These are phyloP conservation scores for Fusarium sp. DNA, from an alignment of 2,329 filamentous ascomycete species.

Conservation along the genomic window DNA sequence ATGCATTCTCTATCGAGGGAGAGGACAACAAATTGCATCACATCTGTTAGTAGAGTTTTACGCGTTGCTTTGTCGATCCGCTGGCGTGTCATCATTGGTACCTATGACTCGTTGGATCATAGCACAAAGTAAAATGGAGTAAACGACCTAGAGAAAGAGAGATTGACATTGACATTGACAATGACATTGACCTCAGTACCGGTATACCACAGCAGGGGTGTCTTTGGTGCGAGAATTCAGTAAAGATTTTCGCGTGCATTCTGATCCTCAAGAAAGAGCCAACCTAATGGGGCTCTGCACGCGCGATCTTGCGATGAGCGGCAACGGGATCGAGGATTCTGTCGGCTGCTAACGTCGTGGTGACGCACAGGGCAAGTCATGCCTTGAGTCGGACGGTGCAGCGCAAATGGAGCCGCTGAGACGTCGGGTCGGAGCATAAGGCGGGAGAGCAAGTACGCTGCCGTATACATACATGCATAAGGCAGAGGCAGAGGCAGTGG, in stretches of 20 bases:
- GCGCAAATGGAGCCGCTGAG: conserved; percentile 24
- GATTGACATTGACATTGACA: too few species aligned
- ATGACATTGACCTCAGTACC: not conserved
- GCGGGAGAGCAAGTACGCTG: not conserved
- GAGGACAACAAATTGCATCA: conserved; percentile 11
- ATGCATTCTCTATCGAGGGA: not conserved
- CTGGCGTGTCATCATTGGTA: conserved; percentile 4
- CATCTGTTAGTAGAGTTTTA: conserved; percentile 12
- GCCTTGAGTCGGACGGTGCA: conserved; percentile 14
- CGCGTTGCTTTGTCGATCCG: conserved; percentile 1
- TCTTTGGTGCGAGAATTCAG: not conserved
- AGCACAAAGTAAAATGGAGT: conserved; percentile 5
- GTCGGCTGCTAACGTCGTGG: conserved; percentile 6
- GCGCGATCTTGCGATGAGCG: conserved; percentile 1
- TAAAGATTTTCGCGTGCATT: conserved; percentile 3
- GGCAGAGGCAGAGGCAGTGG: not conserved
- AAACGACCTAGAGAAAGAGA: not conserved
- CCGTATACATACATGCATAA: not conserved
- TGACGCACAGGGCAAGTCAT: conserved; percentile 21
- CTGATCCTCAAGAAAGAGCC: not conserved
- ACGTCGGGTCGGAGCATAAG: conserved; percentile 37
- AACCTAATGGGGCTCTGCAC: not conserved
- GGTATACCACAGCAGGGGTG: not conserved
- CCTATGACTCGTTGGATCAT: not conserved
- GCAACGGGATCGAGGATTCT: conserved; percentile 8